Base-by-base conservation (phyloP, 148 eudicot species). In the Persicaria maculosa region DNA sequence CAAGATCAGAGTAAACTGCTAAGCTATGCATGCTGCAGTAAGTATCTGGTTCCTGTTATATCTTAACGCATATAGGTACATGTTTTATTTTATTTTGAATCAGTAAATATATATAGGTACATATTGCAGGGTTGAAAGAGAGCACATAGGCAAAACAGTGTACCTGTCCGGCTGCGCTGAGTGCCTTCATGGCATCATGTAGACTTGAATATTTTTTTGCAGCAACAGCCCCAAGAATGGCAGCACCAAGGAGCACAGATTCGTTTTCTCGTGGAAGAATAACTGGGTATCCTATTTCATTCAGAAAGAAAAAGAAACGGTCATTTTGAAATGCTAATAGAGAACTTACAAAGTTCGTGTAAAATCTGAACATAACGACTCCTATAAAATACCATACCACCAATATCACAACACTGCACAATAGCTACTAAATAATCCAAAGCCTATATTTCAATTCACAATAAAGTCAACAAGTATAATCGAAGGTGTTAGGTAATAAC, bases 191-290 rank as follows among this genome's bases (percentile, higher is more conserved):
- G 65, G 97, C 99, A 47, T 88, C 91, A 15, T 83, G 83, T 43
- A 92, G 84, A 71, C 86, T 87, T 22, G 88, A 72, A 76, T 85
- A 92, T 50, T 86, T 89, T 82, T 92, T 92, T 44, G 97, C 90
- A 78, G 97, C 98, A 78, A 94, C 98, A 79, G 98, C 90, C 79
- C 98, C 98, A 62, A 94, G 89, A 85, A 94, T 88, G 64, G 98
- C 92, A 81, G 98, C 91, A 71, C 98, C 98, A 74, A 94, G 75
- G 47, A 94, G 88, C 77, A 94, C 98, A 19, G 97, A 87, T 82
- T 92, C 96, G 58, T 81, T 95, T 85, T 95, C 99, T 77, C 94
- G 76, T 19, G 99, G 99, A 69, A 95, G 92, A 83, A 88, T 77
- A 72, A 95, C 85, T 7, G 99, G 97, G 59, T 80, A 88, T 72